Percentiles rank a stretch among this genome's conserved stretches.
Conservation (phyloP, 495 filamentous ascomycete genomes). For the Aspergillus panamensis region DNA sequence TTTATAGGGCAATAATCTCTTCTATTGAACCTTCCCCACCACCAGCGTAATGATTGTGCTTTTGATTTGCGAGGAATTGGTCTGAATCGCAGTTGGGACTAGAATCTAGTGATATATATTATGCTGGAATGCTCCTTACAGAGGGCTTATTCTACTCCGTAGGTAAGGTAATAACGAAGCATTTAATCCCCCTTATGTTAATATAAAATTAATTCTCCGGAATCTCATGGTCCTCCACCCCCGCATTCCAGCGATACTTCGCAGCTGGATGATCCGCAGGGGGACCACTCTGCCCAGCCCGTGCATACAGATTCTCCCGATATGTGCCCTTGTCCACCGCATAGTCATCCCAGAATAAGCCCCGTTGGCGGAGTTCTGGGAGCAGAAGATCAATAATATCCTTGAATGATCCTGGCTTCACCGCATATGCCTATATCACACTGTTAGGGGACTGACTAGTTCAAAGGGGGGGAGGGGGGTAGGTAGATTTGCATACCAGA, state of each 20-base stretch:
- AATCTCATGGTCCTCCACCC: conserved; percentile 29
- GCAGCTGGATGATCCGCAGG: conserved; percentile 47
- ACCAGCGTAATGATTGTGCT: too few relatives aligned
- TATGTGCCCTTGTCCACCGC: conserved; percentile 45
- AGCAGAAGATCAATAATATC: conserved; percentile 55
- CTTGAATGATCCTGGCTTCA: conserved; percentile 60
- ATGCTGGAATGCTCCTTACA: too few relatives aligned
- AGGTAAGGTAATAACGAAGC: too few relatives aligned
- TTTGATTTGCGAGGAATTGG: too few relatives aligned
- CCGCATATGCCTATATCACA: conserved; percentile 49
- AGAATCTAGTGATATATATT: too few relatives aligned
- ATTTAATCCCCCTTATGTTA: not conserved
- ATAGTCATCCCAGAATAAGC: conserved; percentile 50
- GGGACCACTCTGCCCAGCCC: conserved; percentile 43
- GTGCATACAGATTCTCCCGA: conserved; percentile 44
- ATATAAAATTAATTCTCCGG: conserved; percentile 2
- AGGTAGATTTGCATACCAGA: conserved; percentile 37
- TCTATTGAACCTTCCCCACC: too few relatives aligned
- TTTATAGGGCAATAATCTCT: too few relatives aligned
- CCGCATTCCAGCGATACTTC: conserved; percentile 49
- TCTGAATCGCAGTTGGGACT: too few relatives aligned
- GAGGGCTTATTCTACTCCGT: too few relatives aligned
- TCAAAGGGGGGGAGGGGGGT: too few relatives aligned
- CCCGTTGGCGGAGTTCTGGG: conserved; percentile 44
- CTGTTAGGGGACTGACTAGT: too few relatives aligned